Evolutionary conservation across 2,329 filamentous ascomycete species (phyloP), one percentile per base, ranked within the genome.

Genomic region (Raffaelea deltoideospora): DNA sequence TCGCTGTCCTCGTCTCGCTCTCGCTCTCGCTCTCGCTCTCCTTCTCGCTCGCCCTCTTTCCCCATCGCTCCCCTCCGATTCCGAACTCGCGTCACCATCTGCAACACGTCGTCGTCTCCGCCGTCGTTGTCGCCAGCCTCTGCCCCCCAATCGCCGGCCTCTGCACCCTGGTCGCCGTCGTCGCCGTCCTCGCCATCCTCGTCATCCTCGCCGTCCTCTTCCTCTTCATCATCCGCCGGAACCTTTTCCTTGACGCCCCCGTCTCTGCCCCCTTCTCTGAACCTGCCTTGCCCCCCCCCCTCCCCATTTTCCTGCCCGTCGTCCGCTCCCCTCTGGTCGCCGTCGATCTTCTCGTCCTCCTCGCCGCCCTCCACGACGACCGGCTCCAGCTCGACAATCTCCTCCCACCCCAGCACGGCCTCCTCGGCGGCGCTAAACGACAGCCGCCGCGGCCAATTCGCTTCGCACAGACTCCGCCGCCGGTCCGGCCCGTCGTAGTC

Each of bases 381-480:
- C 23, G 57, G 53, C 4, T 48, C 42, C 2, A 66, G 42, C 37
- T 60, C 57, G 4, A 62, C 53, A 20, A 78, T 54, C 33, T 71
- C 65, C 5, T 69, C 60, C 79, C 80, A 86, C 14, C 59, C 63
- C 1, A 86, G 58, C 8, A 87, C 59, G n/a, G 76, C 79, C 41
- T 85, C 78, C 55, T 83, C 79, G 2, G 78, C 81, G 31, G 78
- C 67, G 40, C 77, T 76, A 52, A 87, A 87, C 4, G 80, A 86
- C 43, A 87, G 64, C 31, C 79, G 71, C 2, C 80, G 73, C 1
- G 79, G 72, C 70, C 77, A 83, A 39, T 70, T 56, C 8, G 37
- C 31, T 6, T 37, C 37, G 17, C 13, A 17, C 5, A 5, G 37
- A 6, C 15, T 15, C 27, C 13, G 30, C 40, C 11, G 35, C 27